A percentile compares a stretch with the other conserved stretches of the same genome.
Conservation (phyloP, 2,329 filamentous ascomycete genomes). For the Aspergillus cejpii region DNA sequence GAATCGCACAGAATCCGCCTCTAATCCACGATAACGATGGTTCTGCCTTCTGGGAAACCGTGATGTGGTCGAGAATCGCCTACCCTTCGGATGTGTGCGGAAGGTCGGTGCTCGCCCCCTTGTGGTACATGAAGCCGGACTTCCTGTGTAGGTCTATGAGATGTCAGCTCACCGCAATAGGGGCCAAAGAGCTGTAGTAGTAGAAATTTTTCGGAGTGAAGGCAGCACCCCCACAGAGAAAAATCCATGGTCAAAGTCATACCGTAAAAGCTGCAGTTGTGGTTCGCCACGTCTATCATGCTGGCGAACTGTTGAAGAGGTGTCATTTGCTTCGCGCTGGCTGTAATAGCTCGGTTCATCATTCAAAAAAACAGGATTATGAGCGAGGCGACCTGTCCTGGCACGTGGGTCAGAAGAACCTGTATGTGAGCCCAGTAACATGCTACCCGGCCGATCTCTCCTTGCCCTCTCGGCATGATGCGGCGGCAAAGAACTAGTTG, state of each 20-base stretch:
- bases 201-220: not conserved
- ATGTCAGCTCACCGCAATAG: conserved; percentile 5
- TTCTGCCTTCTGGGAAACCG: conserved; percentile 18
- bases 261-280: conserved; percentile 18
- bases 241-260: conserved; percentile 11
- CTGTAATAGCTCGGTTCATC: conserved; percentile 3
- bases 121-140: conserved; percentile 13
- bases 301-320: conserved; percentile 12
- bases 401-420: conserved; percentile 10
- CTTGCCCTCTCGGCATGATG: conserved; percentile 10
- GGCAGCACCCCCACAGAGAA: not conserved
- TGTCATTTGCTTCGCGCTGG: conserved; percentile 2
- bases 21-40: conserved; percentile 28
- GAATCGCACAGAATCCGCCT: too few species aligned
- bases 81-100: conserved; percentile 20
- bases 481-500: conserved; percentile 9
- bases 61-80: conserved; percentile 17
- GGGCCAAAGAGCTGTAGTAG: not conserved
- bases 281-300: conserved; percentile 12
- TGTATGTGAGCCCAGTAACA: conserved; percentile 9
- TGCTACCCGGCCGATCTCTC: conserved; percentile 10
- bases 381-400: conserved; percentile 7
- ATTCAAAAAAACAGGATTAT: conserved; percentile 14
- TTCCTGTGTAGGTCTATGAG: conserved; percentile 15
- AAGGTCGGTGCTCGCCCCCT: conserved; percentile 18